Conservation (phyloP, 805 yeast genomes). For the Tetrapisispora phaffii region DNA sequence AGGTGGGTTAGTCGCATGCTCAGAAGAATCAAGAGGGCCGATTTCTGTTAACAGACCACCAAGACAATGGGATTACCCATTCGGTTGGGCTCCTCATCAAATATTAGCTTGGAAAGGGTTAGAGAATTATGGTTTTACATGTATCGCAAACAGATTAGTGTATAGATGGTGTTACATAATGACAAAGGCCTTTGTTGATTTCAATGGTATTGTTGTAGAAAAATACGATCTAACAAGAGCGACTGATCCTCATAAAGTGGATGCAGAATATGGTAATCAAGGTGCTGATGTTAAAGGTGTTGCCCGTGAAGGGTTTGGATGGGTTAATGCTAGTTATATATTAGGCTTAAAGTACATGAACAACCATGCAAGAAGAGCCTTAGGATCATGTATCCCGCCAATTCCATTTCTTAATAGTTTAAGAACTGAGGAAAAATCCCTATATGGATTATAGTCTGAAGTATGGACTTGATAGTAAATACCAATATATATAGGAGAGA, state of each 20-base stretch:
- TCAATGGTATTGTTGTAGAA: conserved; percentile 93
- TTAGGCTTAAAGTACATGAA: conserved; percentile 62
- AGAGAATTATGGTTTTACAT: conserved; percentile 54
- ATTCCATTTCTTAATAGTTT: conserved; percentile 45
- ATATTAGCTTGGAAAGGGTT: conserved; percentile 89
- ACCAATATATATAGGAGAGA: background rate
- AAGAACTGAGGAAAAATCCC: conserved; percentile 33
- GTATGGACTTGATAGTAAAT: background rate
- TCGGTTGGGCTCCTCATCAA: conserved; percentile 98
- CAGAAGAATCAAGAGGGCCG: conserved; percentile 62
- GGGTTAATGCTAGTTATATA: conserved; percentile 87
- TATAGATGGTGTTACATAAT: conserved; percentile 86
- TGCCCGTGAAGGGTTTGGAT: conserved; percentile 93
- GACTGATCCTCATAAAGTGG: conserved; percentile 80
- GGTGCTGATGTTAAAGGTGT: conserved; percentile 89
- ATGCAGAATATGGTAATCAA: conserved; percentile 95
- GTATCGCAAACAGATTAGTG: conserved; percentile 57
- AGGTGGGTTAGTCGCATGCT: conserved; percentile 87
- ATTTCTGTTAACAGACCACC: conserved; percentile 64
- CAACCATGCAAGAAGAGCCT: conserved; percentile 58
- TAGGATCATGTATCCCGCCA: conserved; percentile 75
- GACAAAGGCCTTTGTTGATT: conserved; percentile 83
- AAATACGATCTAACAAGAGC: conserved; percentile 86
- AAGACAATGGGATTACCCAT: conserved; percentile 97
- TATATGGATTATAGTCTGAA: conserved; percentile 24